Evolutionary conservation across 2,329 filamentous ascomycete species (phyloP), one percentile per base, ranked within the genome.

Genomic region (Moelleriella libera): DNA sequence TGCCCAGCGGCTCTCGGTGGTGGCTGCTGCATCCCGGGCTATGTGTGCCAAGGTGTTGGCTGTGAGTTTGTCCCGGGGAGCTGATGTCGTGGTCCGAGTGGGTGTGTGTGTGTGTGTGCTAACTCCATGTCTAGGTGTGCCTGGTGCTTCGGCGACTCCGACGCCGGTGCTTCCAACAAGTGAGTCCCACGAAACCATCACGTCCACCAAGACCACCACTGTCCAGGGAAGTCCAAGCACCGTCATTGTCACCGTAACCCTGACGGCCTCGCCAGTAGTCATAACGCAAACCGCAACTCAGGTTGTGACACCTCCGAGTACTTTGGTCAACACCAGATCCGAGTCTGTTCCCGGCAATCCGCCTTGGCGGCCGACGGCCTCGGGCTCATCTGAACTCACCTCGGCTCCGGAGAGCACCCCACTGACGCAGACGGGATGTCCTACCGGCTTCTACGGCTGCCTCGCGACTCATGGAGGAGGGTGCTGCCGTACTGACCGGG

Each of bases 381-480:
- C 50, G 7, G 41, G 49, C 31, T 46, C 50, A 7, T 43, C 48
- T 5, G 45, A 47, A 3, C 73, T 68, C 10, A 58, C 58, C 28
- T 55, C 62, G 44, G 54, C 61, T 46, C 67, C 68, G 1, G 55
- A 60, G 7, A 64, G 63, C 12, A 65, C 65, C 14, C 59, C 43
- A 51, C 62, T 69, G 10, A 64, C 63, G 9, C 64, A 67, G 48
- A 58, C 58, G 5, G 64, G 64, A 55, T 97, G 90, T 56, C 90
- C 90, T 0, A 89, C 83, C 0, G 89, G 89, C 2, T 97, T 89
- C 70, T 97, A 97, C 63, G 83, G 87, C 45, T 97, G 90, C 64
- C 78, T 82, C 2, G 90, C 90, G 2, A 80, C 81, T 50, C 87
- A 89, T 50, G 88, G 85, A 11, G 88, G 88, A 21, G 76, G 76